These are phyloP conservation scores for Alternaria sp. DNA, from an alignment of 2,329 filamentous ascomycete genomes.

Conservation along the genomic window DNA sequence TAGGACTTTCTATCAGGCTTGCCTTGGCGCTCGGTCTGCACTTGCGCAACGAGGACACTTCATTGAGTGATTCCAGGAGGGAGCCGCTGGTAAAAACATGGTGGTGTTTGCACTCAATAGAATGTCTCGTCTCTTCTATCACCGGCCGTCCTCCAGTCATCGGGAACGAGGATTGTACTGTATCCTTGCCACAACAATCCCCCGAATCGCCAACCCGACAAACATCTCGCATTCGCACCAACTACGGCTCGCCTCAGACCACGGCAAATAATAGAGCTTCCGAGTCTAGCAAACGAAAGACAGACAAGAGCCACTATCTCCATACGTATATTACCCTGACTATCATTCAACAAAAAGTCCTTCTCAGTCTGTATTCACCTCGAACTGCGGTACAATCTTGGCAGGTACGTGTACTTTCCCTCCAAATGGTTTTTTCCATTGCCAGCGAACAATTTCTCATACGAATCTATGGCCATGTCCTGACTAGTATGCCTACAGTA, in stretches of 20 bases:
- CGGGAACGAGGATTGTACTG: constrained; percentile 44
- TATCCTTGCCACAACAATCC: constrained; percentile 32
- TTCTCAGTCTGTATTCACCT: constrained; percentile 49
- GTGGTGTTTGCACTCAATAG: constrained; percentile 52
- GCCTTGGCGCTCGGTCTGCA: constrained; percentile 52
- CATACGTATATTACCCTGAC: constrained; percentile 34
- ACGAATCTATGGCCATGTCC: not conserved
- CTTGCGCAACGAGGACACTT: constrained; percentile 47
- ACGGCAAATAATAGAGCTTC: not conserved
- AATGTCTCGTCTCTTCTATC: constrained; percentile 49
- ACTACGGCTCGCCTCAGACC: constrained; percentile 7
- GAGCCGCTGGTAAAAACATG: constrained; percentile 51
- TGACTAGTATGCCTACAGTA: constrained; percentile 17
- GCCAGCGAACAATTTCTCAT: not conserved
- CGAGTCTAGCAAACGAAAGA: not conserved
- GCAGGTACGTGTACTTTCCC: constrained; percentile 32
- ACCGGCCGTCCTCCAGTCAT: constrained; percentile 52
- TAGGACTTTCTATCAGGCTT: constrained; percentile 50
- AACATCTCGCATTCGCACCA: constrained; percentile 7
- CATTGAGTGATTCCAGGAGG: constrained; percentile 30
- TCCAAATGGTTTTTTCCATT: not conserved
- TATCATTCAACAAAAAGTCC: constrained; percentile 44
- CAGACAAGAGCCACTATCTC: constrained; percentile 15
- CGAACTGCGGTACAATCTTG: constrained; percentile 45
- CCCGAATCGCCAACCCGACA: not conserved